These are phyloP conservation scores for Monosporozyma unispora DNA, from an alignment of 805 yeast genomes.

Conservation along the genomic window DNA sequence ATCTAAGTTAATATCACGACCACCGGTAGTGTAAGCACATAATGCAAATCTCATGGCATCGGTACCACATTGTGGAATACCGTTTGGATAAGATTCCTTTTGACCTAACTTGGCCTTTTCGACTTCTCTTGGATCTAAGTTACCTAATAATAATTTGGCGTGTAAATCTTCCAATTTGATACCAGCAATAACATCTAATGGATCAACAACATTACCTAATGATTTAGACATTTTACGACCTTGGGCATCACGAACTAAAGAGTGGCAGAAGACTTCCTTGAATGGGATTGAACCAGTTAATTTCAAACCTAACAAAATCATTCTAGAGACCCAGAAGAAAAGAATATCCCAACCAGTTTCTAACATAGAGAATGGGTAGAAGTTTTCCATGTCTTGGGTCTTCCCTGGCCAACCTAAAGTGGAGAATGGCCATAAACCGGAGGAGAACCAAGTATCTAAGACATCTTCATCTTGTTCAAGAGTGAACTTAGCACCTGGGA, in stretches of 20 bases:
- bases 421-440: slow-evolving; percentile 96
- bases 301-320: slow-evolving; percentile 86
- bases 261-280: slow-evolving; percentile 95
- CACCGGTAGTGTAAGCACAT: slow-evolving; percentile 98
- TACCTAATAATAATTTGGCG: slow-evolving; percentile 68
- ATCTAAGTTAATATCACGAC: slow-evolving; percentile 94
- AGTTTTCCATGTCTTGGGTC: slow-evolving; percentile 62
- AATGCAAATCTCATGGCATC: slow-evolving; percentile 97
- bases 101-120: slow-evolving; percentile 85
- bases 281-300: slow-evolving; percentile 88
- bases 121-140: slow-evolving; percentile 81
- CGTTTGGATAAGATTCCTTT: slow-evolving; percentile 81
- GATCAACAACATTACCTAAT: slow-evolving; percentile 93
- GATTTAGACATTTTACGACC: slow-evolving; percentile 99
- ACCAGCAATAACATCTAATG: slow-evolving; percentile 88
- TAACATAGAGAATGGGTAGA: slow-evolving; percentile 85
- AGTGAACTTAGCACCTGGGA: slow-evolving; percentile 59
- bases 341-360: slow-evolving; percentile 99
- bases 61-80: slow-evolving; percentile 99
- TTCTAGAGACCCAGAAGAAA: slow-evolving; percentile 98
- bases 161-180: slow-evolving; percentile 72
- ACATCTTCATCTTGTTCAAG: slow-evolving; percentile 97
- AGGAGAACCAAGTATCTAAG: slow-evolving; percentile 96
- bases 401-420: slow-evolving; percentile 93
- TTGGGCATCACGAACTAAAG: slow-evolving; percentile 97